Conservation (phyloP, 768 basidiomycete species). For the Tulasnella sp. region DNA sequence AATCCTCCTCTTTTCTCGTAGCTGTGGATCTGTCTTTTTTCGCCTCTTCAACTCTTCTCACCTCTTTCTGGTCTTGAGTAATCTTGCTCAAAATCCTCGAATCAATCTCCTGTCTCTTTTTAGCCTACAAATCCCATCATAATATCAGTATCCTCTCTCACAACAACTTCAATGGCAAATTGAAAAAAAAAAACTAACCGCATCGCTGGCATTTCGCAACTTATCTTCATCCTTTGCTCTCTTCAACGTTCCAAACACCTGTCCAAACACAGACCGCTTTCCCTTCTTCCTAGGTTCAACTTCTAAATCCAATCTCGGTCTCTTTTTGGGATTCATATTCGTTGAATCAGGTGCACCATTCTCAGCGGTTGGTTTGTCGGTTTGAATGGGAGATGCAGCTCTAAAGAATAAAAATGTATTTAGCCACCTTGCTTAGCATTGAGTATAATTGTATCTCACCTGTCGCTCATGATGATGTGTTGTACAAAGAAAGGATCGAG, state of each 20-base stretch:
- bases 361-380: too few relatives aligned
- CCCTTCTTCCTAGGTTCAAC: constrained; percentile 1
- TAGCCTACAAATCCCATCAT: not conserved
- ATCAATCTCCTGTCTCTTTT: constrained; percentile 15
- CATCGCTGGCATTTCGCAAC: constrained; percentile 4
- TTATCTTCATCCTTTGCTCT: constrained; percentile 15
- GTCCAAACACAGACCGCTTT: constrained; percentile 14
- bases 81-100: constrained; percentile 15
- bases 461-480: too few relatives aligned
- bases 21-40: constrained; percentile 13
- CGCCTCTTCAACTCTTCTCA: constrained; percentile 15
- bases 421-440: too few relatives aligned
- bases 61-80: constrained; percentile 13
- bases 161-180: not conserved
- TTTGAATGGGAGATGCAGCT: too few relatives aligned
- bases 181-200: constrained; percentile 6
- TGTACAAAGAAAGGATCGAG: too few relatives aligned
- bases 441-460: too few relatives aligned
- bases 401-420: too few relatives aligned
- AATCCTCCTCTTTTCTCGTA: constrained; percentile 16
- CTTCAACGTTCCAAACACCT: constrained; percentile 15
- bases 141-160: constrained; percentile 1
- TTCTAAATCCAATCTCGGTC: constrained; percentile 6
- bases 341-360: too few relatives aligned
- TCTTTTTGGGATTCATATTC: constrained; percentile 1